Percentiles rank a stretch among this genome's conserved stretches.
Conservation (phyloP, 441 rosid species). For the Geranium incanum region DNA sequence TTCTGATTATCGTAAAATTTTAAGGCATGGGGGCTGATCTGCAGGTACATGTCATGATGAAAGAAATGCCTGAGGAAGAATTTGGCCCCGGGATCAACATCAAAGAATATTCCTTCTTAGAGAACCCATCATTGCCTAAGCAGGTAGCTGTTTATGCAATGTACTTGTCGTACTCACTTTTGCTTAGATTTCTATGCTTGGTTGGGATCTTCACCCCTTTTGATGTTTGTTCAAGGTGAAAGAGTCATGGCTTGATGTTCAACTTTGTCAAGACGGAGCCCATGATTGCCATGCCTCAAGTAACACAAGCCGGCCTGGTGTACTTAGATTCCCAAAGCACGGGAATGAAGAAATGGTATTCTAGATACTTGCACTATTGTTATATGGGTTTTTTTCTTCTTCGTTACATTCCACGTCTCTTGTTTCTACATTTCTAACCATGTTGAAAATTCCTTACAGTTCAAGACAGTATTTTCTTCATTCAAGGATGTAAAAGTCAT, state of each 20-base stretch:
- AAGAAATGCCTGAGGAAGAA: slow-evolving; percentile 61
- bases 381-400: neutral
- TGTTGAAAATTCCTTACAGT: slow-evolving; percentile 34
- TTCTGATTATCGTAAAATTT: slow-evolving; percentile 15
- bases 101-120: slow-evolving; percentile 83
- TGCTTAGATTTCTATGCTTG: neutral
- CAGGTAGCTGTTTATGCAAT: slow-evolving; percentile 37
- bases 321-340: slow-evolving; percentile 66
- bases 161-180: neutral
- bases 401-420: neutral
- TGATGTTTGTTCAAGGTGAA: slow-evolving; percentile 52
- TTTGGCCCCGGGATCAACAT: slow-evolving; percentile 73
- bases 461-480: slow-evolving; percentile 58
- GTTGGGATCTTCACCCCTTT: slow-evolving; percentile 11
- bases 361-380: slow-evolving; percentile 14
- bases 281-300: slow-evolving; percentile 48
- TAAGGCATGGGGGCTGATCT: slow-evolving; percentile 19
- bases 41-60: slow-evolving; percentile 77
- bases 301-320: slow-evolving; percentile 36
- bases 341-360: slow-evolving; percentile 80
- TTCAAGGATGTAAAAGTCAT: slow-evolving; percentile 74
- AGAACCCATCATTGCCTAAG: slow-evolving; percentile 68
- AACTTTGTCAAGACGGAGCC: slow-evolving; percentile 71
- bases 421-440: neutral
- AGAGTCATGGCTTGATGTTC: slow-evolving; percentile 89